Conservation (phyloP, 208 protist species). For the Trypanosoma platydactyli region DNA sequence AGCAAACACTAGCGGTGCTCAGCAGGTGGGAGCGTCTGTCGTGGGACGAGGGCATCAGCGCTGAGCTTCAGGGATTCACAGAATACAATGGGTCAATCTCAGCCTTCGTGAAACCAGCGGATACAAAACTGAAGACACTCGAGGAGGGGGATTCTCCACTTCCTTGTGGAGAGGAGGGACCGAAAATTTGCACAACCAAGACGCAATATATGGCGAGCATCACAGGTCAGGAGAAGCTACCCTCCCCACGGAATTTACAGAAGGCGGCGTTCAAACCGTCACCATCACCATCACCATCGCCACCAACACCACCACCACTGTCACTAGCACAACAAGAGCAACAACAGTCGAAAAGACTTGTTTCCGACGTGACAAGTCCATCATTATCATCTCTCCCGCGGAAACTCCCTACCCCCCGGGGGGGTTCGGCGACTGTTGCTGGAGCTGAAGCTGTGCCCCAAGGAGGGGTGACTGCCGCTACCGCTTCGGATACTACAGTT, state of each 20-base stretch:
- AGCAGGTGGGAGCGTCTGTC: slow-evolving; percentile 34
- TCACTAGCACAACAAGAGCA: slow-evolving; percentile 3
- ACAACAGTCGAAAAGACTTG: too few species aligned
- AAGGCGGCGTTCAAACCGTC: background rate
- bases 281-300: slow-evolving; percentile 4
- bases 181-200: slow-evolving; percentile 43
- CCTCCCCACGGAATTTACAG: slow-evolving; percentile 30
- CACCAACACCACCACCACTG: slow-evolving; percentile 7
- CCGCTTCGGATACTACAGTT: background rate
- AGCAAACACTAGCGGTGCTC: slow-evolving; percentile 5
- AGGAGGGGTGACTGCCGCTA: background rate
- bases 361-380: background rate
- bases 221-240: slow-evolving; percentile 63
- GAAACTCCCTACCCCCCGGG: background rate
- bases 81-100: slow-evolving; percentile 84
- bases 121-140: slow-evolving; percentile 31
- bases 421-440: background rate
- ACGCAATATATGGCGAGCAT: slow-evolving; percentile 52
- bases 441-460: background rate
- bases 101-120: slow-evolving; percentile 68
- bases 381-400: slow-evolving; percentile 21
- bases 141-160: slow-evolving; percentile 29
- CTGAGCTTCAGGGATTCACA: slow-evolving; percentile 56
- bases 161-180: slow-evolving; percentile 61
- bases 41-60: slow-evolving; percentile 63